These are phyloP conservation scores for Begonia fuchsioides DNA, from an alignment of 306 rosid genomes.

Conservation along the genomic window DNA sequence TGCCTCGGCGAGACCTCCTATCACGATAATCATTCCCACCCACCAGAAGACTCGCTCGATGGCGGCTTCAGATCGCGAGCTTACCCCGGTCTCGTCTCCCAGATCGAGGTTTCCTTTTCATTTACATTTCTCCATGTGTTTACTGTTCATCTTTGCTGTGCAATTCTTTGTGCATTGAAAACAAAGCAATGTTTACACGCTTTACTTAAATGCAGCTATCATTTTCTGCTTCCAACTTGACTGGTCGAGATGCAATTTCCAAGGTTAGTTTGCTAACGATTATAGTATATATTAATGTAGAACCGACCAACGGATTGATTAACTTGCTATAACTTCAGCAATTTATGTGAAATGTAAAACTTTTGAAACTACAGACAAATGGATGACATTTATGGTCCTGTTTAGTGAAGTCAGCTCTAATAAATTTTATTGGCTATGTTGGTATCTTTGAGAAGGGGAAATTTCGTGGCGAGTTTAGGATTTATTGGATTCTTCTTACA, in stretches of 20 bases:
- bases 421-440: too few relatives aligned
- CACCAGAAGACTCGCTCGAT: conserved; percentile 60
- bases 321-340: too few relatives aligned
- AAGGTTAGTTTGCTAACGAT: conserved; percentile 53
- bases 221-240: conserved; percentile 61
- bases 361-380: too few relatives aligned
- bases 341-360: too few relatives aligned
- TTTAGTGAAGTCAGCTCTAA: too few relatives aligned
- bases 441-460: too few relatives aligned
- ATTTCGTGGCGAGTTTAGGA: too few relatives aligned
- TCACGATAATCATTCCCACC: conserved; percentile 17
- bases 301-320: too few relatives aligned
- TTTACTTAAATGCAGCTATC: conserved; percentile 42
- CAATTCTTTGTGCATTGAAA: background rate
- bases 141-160: background rate
- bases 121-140: background rate
- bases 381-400: too few relatives aligned
- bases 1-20: conserved; percentile 44
- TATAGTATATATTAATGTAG: background rate
- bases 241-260: conserved; percentile 74
- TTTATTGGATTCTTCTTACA: too few relatives aligned
- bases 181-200: background rate
- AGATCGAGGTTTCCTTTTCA: conserved; percentile 75
- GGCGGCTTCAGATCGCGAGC: conserved; percentile 59
- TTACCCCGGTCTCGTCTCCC: conserved; percentile 68